These are phyloP conservation scores for Lichtheimia ornata DNA, from an alignment of 371 early-diverging fungal species.

Conservation along the genomic window DNA sequence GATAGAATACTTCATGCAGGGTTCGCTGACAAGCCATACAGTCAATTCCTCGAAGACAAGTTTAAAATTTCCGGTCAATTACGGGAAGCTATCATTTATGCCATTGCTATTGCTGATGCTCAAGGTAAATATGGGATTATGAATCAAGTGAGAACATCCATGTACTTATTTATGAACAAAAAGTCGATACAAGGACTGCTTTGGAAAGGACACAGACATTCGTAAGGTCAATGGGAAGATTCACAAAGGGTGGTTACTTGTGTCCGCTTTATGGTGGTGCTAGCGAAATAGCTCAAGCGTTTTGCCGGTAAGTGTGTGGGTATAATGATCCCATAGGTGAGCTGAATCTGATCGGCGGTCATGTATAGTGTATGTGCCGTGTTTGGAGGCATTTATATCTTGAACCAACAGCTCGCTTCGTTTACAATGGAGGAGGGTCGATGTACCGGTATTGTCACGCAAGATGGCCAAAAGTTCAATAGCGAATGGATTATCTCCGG, in stretches of 20 bases:
- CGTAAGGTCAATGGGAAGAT: constrained; percentile 85
- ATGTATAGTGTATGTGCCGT: constrained; percentile 77
- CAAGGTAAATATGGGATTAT: constrained; percentile 26
- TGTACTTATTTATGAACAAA: neutral
- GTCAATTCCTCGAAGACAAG: constrained; percentile 53
- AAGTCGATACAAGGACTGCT: constrained; percentile 53
- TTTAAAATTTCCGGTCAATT: constrained; percentile 73
- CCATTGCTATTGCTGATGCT: constrained; percentile 66
- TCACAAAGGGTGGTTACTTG: constrained; percentile 82
- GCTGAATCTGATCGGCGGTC: no score
- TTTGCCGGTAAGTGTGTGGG: constrained; percentile 68
- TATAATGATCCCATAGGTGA: neutral
- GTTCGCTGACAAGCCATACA: constrained; percentile 26
- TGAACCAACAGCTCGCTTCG: constrained; percentile 52
- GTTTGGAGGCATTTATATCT: constrained; percentile 86
- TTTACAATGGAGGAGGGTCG: constrained; percentile 36
- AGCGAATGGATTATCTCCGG: constrained; percentile 52
- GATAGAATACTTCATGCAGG: neutral
- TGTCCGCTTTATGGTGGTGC: constrained; percentile 88
- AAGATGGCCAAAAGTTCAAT: constrained; percentile 47
- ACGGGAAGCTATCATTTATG: constrained; percentile 67
- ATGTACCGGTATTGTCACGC: constrained; percentile 46
- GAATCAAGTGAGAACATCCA: neutral
- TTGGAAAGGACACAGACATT: constrained; percentile 67
- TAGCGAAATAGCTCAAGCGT: constrained; percentile 90